Percentiles rank a stretch among this genome's conserved stretches.
Evolutionary conservation across 2,329 filamentous ascomycete genomes (phyloP).

Genomic region (Aspergillus floridensis): DNA sequence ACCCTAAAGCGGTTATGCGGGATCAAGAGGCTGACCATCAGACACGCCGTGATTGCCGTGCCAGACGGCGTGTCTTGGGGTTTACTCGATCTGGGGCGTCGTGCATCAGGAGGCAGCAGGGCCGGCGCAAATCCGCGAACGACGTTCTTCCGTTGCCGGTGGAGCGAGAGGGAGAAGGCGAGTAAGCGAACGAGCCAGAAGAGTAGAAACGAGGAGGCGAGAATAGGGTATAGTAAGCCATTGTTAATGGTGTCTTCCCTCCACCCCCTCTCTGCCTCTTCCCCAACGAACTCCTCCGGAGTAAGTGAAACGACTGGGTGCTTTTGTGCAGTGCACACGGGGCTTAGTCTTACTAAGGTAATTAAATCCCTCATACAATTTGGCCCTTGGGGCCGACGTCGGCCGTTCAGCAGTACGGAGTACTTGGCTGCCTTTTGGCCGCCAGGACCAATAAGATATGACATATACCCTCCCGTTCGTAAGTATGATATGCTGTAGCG

Average conservation of each 20-base stretch:
- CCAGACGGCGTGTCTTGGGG: conserved; percentile 3
- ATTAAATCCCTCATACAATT: conserved; percentile 26
- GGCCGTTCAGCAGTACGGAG: conserved; percentile 1
- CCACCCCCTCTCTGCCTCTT: neutral
- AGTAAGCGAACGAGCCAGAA: neutral
- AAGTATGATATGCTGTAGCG: neutral
- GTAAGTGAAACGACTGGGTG: neutral
- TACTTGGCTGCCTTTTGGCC: neutral
- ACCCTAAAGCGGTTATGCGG: neutral
- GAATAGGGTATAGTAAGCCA: neutral
- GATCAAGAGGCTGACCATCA: conserved; percentile 1
- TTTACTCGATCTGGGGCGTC: conserved; percentile 4
- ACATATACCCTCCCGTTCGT: neutral
- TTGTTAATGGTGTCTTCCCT: neutral
- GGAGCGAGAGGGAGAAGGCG: neutral
- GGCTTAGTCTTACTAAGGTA: neutral
- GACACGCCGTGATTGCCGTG: conserved; percentile 3
- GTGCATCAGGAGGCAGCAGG: neutral
- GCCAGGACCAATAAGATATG: neutral
- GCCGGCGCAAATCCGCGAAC: conserved; percentile 5
- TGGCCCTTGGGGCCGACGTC: conserved; percentile 7
- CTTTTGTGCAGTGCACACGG: conserved; percentile 8
- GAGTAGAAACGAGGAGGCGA: neutral
- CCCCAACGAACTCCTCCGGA: neutral
- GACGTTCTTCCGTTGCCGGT: conserved; percentile 2